Evolutionary conservation across 345 rosid genomes (phyloP).

Genomic region (Aquilaria malaccensis): DNA sequence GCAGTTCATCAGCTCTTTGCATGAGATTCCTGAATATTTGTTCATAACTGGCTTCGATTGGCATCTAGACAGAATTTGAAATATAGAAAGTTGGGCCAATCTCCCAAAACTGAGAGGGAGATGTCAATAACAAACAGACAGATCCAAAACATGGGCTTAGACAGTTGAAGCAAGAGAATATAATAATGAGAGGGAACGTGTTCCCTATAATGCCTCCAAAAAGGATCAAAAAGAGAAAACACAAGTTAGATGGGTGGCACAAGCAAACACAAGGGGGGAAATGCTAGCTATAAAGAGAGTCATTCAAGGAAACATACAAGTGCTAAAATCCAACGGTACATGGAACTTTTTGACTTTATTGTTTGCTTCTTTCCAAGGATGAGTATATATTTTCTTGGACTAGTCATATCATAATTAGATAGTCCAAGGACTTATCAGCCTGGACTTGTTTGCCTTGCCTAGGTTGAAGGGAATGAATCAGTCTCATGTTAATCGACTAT

Average conservation of each 20-base stretch:
- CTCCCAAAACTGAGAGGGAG: conserved; percentile 24
- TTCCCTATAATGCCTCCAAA: background rate
- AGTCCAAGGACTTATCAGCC: conserved; percentile 2
- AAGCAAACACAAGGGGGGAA: conserved; percentile 3
- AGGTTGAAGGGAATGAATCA: conserved; percentile 1
- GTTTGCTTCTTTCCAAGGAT: conserved; percentile 10
- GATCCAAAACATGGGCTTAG: conserved; percentile 17
- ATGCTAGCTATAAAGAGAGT: conserved; percentile 5
- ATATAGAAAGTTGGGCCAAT: conserved; percentile 13
- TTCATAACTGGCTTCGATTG: background rate
- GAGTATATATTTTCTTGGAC: conserved; percentile 6
- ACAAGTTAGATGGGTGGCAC: background rate
- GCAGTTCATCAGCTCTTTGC: too few species aligned
- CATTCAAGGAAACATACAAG: conserved; percentile 15
- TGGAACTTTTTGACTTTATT: conserved; percentile 10
- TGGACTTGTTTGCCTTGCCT: conserved; percentile 16
- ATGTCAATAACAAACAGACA: conserved; percentile 37
- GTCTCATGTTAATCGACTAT: too few species aligned
- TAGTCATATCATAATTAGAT: conserved; percentile 15
- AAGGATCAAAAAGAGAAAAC: conserved; percentile 1
- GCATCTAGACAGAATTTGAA: conserved; percentile 13
- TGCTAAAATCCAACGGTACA: conserved; percentile 23
- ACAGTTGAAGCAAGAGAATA: conserved; percentile 18
- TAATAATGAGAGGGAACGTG: conserved; percentile 11
- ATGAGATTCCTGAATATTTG: too few species aligned